Conservation (phyloP, 306 rosid species). For the Quercus ilex region DNA sequence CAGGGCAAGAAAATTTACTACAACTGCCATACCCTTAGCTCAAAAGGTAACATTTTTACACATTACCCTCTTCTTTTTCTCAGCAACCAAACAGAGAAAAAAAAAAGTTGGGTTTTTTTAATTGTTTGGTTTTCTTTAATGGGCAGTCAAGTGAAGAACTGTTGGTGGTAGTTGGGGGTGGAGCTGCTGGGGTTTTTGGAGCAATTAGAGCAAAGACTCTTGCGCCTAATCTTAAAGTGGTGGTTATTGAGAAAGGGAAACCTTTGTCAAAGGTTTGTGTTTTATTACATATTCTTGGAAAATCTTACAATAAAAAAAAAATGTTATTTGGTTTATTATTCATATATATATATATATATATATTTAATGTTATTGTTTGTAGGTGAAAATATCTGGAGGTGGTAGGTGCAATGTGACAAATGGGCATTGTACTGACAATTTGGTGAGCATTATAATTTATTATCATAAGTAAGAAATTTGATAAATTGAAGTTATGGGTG, state of each 20-base stretch:
- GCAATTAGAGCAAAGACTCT: conserved; percentile 85
- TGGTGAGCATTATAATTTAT: conserved; percentile 35
- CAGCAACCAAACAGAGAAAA: background rate
- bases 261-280: conserved; percentile 75
- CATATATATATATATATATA: background rate
- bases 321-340: conserved; percentile 6
- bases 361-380: conserved; percentile 16
- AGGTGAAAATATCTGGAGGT: conserved; percentile 93
- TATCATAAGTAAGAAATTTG: background rate
- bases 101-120: background rate
- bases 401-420: conserved; percentile 96
- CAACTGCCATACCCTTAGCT: conserved; percentile 31
- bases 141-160: conserved; percentile 54
- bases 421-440: conserved; percentile 67
- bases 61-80: background rate
- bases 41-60: conserved; percentile 31
- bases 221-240: conserved; percentile 65
- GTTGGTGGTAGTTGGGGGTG: conserved; percentile 86
- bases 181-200: conserved; percentile 94
- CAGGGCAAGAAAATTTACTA: conserved; percentile 18
- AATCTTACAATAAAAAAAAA: background rate
- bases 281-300: background rate
- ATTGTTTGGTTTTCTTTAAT: background rate
- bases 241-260: conserved; percentile 71
- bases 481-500: background rate